phyloP scores from a whole-genome alignment of 495 filamentous ascomycete species.

The Penicillium lividum region DNA sequence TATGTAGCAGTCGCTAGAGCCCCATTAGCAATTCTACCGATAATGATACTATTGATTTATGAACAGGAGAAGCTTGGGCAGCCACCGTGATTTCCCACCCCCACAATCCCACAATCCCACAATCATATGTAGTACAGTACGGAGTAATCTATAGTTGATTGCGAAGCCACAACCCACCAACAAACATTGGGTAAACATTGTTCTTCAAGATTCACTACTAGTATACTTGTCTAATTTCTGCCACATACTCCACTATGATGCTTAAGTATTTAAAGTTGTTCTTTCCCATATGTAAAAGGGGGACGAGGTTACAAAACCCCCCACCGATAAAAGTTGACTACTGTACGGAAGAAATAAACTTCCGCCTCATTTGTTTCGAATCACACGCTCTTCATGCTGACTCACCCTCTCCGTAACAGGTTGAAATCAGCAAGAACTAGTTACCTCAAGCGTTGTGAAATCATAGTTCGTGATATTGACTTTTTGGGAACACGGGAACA shows the following conservation, averaged over 20 bases:
- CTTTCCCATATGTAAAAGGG: not conserved
- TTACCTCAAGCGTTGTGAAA: not conserved
- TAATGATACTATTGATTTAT: not conserved
- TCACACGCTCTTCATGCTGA: not conserved
- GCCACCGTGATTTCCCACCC: slow-evolving; percentile 8
- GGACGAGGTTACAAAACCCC: not conserved
- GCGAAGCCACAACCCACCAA: not conserved
- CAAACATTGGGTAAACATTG: not conserved
- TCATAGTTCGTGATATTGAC: not conserved
- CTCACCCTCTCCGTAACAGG: not conserved
- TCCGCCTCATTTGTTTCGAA: not conserved
- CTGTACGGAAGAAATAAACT: not conserved
- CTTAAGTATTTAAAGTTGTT: not conserved
- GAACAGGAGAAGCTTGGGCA: not conserved
- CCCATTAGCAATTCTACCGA: slow-evolving; percentile 11
- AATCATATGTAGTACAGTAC: too few species aligned
- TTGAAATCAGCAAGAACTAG: too few species aligned
- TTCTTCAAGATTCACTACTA: not conserved
- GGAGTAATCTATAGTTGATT: not conserved
- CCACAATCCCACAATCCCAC: slow-evolving; percentile 18
- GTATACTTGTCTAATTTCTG: not conserved
- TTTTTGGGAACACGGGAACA: not conserved
- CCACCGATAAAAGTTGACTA: not conserved
- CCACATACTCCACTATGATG: not conserved
- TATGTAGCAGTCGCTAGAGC: not conserved